phyloP scores from a whole-genome alignment of 345 rosid species.

The Psidium friedrichsthalianum region DNA sequence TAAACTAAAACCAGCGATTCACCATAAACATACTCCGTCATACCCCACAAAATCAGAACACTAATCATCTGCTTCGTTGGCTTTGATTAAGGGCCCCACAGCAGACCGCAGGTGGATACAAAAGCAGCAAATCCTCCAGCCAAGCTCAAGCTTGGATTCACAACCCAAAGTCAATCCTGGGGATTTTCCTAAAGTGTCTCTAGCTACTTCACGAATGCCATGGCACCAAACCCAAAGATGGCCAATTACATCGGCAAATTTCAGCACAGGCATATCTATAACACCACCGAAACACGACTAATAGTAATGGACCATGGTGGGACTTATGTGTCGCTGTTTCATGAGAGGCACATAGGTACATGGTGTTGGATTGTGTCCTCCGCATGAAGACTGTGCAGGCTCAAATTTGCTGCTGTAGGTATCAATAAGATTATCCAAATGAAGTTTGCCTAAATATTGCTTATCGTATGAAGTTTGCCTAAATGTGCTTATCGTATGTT shows the following conservation, averaged over 20 bases:
- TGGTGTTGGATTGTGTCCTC: not conserved
- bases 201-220: not conserved
- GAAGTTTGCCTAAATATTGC: not conserved
- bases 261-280: not conserved
- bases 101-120: not conserved
- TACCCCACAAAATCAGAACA: not conserved
- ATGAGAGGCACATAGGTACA: no score
- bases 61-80: not conserved
- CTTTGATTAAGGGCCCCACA: not conserved
- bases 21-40: not conserved
- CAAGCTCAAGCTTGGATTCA: not conserved
- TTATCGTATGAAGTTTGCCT: not conserved
- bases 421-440: not conserved
- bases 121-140: not conserved
- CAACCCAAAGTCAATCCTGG: not conserved
- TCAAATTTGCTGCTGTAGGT: not conserved
- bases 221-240: not conserved
- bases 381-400: not conserved
- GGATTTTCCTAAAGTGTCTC: not conserved
- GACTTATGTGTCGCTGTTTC: no score
- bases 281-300: not conserved
- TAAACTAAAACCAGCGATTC: not conserved
- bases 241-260: not conserved
- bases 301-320: no score
- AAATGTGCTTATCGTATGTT: not conserved